These are phyloP conservation scores for Puccinia brachypodii DNA, from an alignment of 1,284 basidiomycete species.

Conservation along the genomic window DNA sequence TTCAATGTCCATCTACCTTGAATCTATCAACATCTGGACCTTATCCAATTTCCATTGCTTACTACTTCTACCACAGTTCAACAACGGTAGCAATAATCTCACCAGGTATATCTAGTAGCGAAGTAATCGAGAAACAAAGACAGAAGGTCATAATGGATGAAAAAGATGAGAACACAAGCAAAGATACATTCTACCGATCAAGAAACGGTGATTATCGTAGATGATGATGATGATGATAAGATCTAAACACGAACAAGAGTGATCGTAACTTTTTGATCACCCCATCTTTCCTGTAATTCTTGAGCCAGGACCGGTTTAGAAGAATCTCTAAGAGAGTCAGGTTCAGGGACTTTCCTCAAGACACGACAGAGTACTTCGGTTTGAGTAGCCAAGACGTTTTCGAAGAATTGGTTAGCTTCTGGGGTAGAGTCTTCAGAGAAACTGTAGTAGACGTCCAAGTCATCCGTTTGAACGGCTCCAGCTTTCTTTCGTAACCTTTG, in stretches of 20 bases:
- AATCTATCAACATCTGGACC: too few relatives aligned
- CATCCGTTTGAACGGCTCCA: conserved; percentile 89
- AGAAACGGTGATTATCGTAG: too few relatives aligned
- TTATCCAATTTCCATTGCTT: too few relatives aligned
- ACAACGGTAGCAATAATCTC: too few relatives aligned
- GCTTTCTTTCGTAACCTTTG: conserved; percentile 96
- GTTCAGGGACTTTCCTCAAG: conserved; percentile 69
- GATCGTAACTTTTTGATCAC: conserved; percentile 49
- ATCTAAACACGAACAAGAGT: conserved; percentile 46
- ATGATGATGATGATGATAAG: too few relatives aligned
- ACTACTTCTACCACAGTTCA: too few relatives aligned
- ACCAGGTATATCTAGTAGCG: too few relatives aligned
- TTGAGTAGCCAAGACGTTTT: conserved; percentile 70
- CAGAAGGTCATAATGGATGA: too few relatives aligned
- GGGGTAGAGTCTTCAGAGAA: conserved; percentile 71
- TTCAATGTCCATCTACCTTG: too few relatives aligned
- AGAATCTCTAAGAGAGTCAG: conserved; percentile 59
- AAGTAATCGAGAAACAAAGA: too few relatives aligned
- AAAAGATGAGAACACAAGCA: too few relatives aligned
- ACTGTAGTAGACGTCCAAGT: conserved; percentile 83
- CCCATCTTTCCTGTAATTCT: conserved; percentile 49
- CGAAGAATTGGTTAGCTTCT: conserved; percentile 61
- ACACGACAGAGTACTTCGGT: conserved; percentile 74
- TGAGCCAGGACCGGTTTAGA: conserved; percentile 61
- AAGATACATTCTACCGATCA: too few relatives aligned